Evolutionary conservation across 2,329 filamentous ascomycete species (phyloP), one percentile per base, ranked within the genome.

Genomic region (Paecilomyces sp.): DNA sequence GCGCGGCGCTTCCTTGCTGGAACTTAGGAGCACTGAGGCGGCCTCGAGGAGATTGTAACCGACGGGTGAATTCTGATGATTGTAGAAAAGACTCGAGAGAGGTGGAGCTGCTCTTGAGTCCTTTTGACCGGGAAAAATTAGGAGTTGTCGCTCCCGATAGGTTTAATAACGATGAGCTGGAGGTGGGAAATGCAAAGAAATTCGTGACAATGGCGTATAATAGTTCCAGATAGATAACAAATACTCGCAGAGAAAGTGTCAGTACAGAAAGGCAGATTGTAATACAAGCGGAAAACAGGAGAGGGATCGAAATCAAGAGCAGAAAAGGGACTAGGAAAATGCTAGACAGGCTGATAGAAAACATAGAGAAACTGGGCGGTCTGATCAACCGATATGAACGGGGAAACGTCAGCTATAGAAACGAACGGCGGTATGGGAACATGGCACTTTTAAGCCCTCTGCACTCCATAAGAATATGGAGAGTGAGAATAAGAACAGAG

Each of bases 181-280:
- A 56, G 2, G 34, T 36, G 5, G 71, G 66, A 3, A 61, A 66
- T 8, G 68, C 66, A 12, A 88, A 71, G 62, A 83, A 82, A 57
- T 83, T 82, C 5, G 82, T 81, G 1, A 88, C 68, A 3, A 88
- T 76, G 7, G 83, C 83, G 22, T 85, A 71, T 52, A 79, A 81
- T 57, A 89, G 77, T 67, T 89, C 85, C 61, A 88, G 73, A 68
- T 88, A 89, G 59, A 88, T 81, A 57, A 88, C 68, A 54, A 82
- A 75, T 25, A 87, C 81, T 25, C 86, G 81, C 62, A 87, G 74
- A 67, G 84, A 80, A 55, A 90, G 80, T 36, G 88, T 78, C 41
- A 82, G 77, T 63, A 87, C 83, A 47, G 87, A 85, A 55, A 88
- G 65, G 3, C 79, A 80, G 58, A 86, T 85, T 33, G 87, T 89